These are phyloP conservation scores for Penicillium sp. DNA, from an alignment of 2,329 filamentous ascomycete species.

Conservation along the genomic window DNA sequence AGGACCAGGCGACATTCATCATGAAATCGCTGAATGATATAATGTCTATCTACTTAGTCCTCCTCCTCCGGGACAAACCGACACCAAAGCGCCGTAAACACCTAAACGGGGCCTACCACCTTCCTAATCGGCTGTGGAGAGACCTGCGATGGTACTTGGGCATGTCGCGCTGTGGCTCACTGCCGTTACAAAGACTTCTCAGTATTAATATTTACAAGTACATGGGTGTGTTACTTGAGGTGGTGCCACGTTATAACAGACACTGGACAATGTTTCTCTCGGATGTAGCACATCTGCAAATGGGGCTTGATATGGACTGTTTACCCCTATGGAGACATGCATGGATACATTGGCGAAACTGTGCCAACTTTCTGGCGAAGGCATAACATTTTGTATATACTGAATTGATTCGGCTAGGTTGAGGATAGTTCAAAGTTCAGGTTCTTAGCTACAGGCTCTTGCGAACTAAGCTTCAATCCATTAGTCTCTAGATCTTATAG, in stretches of 20 bases:
- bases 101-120: conserved; percentile 11
- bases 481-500: no score
- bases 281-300: conserved; percentile 1
- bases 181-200: background rate
- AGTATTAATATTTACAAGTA: conserved; percentile 8
- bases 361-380: background rate
- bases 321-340: conserved; percentile 9
- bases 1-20: background rate
- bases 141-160: conserved; percentile 14
- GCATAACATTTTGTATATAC: background rate
- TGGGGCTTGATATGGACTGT: conserved; percentile 5
- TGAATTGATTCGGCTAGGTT: no score
- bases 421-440: no score
- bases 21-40: conserved; percentile 7
- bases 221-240: conserved; percentile 11
- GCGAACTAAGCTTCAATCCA: background rate
- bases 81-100: conserved; percentile 1
- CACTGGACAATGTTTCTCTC: conserved; percentile 13
- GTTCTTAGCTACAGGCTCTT: no score
- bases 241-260: conserved; percentile 2
- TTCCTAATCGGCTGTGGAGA: conserved; percentile 18
- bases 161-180: background rate
- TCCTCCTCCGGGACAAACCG: conserved; percentile 9
- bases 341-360: conserved; percentile 13
- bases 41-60: conserved; percentile 8